phyloP scores from a whole-genome alignment of 164 flowering plant genomes.

The Akebia trifoliata region DNA sequence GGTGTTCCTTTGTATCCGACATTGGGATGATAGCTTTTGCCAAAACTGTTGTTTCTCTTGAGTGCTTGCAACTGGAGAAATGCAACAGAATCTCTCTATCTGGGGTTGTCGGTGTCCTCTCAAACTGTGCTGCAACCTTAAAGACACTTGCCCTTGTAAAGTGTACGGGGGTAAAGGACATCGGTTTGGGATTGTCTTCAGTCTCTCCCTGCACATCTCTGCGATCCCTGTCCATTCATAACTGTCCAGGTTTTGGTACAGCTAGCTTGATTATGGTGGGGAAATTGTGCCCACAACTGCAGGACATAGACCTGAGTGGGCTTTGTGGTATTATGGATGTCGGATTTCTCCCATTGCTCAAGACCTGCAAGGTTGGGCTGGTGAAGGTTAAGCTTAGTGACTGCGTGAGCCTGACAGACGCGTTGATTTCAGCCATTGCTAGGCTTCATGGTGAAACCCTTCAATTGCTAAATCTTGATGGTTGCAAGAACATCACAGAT shows the following conservation, averaged over 20 bases:
- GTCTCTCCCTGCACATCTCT: slow-evolving; percentile 40
- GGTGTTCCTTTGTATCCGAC: slow-evolving; percentile 50
- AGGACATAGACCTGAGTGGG: slow-evolving; percentile 48
- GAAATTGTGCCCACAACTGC: slow-evolving; percentile 55
- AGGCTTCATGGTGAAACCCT: slow-evolving; percentile 53
- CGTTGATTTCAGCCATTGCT: slow-evolving; percentile 32
- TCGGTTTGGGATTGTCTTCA: slow-evolving; percentile 15
- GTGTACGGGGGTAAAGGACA: slow-evolving; percentile 54
- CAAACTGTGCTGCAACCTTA: slow-evolving; percentile 47
- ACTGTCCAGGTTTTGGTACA: slow-evolving; percentile 66
- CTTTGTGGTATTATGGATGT: slow-evolving; percentile 52
- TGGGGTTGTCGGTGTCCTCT: slow-evolving; percentile 47
- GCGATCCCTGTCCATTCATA: slow-evolving; percentile 38
- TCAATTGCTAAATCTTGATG: slow-evolving; percentile 49
- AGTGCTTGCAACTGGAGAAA: slow-evolving; percentile 58
- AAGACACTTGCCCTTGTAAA: slow-evolving; percentile 47
- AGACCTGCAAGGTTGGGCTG: slow-evolving; percentile 41
- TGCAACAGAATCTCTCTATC: slow-evolving; percentile 59
- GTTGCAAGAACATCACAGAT: slow-evolving; percentile 52
- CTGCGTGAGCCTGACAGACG: slow-evolving; percentile 57
- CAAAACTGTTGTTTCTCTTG: slow-evolving; percentile 47
- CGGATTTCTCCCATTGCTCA: slow-evolving; percentile 45
- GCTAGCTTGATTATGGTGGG: slow-evolving; percentile 39
- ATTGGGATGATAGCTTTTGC: slow-evolving; percentile 49
- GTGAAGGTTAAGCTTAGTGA: slow-evolving; percentile 50